These are phyloP conservation scores for Glutinoglossum americanum DNA, from an alignment of 495 filamentous ascomycete species.

Conservation along the genomic window DNA sequence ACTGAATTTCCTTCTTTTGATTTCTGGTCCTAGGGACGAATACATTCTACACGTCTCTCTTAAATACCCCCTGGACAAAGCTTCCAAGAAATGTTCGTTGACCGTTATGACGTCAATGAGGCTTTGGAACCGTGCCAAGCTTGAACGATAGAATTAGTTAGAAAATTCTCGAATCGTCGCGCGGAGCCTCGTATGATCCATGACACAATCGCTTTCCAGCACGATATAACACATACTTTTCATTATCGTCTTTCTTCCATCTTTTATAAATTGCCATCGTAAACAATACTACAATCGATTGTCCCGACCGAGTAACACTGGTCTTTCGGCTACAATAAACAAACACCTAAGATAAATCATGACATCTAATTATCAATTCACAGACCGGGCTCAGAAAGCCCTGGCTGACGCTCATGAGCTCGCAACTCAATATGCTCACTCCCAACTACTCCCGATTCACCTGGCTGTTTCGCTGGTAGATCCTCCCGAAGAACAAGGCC, in stretches of 20 bases:
- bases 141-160: no score
- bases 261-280: background rate
- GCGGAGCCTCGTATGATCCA: background rate
- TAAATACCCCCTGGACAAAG: no score
- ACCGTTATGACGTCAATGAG: background rate
- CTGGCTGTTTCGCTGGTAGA: slow-evolving; percentile 76
- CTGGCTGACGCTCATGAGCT: slow-evolving; percentile 66
- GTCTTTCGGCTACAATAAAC: background rate
- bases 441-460: slow-evolving; percentile 74
- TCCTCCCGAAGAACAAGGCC: slow-evolving; percentile 50
- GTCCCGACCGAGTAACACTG: background rate
- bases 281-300: background rate
- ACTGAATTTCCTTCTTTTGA: no score
- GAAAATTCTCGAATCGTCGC: background rate
- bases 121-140: no score
- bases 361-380: slow-evolving; percentile 51
- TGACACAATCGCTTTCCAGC: background rate
- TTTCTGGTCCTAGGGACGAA: no score
- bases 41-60: no score
- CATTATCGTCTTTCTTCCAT: background rate
- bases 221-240: background rate
- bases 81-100: no score
- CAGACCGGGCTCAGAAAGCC: slow-evolving; percentile 74
- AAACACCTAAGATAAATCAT: slow-evolving; percentile 9
- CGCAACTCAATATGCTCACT: slow-evolving; percentile 71